Evolutionary conservation across 345 rosid species (phyloP).

Genomic region (Syzygium grande): DNA sequence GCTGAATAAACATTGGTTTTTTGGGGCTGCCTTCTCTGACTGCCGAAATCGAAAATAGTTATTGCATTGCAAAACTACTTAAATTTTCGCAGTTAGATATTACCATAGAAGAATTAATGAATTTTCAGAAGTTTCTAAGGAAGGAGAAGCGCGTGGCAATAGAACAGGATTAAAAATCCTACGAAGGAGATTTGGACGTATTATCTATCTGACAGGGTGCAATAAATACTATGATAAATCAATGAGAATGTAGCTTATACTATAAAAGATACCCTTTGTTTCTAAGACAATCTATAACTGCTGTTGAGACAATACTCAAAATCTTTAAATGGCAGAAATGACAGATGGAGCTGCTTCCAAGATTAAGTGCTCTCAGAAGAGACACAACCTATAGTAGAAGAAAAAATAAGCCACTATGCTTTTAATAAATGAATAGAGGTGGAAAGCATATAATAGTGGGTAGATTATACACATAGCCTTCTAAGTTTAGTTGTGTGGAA

Average conservation of each 20-base stretch:
- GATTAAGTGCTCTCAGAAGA: background rate
- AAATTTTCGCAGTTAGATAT: background rate
- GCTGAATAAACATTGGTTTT: conserved; percentile 4
- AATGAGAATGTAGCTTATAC: background rate
- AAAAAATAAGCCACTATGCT: background rate
- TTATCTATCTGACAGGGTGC: background rate
- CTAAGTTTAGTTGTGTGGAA: no score
- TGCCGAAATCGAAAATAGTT: background rate
- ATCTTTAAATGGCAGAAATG: background rate
- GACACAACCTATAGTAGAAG: background rate
- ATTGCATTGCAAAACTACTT: background rate
- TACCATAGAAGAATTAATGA: background rate
- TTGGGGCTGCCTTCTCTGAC: conserved; percentile 4
- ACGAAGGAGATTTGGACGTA: background rate
- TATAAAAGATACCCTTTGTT: background rate
- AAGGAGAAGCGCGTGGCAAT: background rate
- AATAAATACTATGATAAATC: background rate
- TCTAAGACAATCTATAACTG: background rate
- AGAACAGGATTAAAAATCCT: background rate
- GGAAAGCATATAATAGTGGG: no score
- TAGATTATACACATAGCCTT: no score
- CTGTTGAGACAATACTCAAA: background rate
- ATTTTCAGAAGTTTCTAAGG: background rate
- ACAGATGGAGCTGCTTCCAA: background rate
- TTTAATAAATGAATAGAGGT: background rate